Conservation (phyloP, 2,329 filamentous ascomycete species). For the Lachnellula arida region DNA sequence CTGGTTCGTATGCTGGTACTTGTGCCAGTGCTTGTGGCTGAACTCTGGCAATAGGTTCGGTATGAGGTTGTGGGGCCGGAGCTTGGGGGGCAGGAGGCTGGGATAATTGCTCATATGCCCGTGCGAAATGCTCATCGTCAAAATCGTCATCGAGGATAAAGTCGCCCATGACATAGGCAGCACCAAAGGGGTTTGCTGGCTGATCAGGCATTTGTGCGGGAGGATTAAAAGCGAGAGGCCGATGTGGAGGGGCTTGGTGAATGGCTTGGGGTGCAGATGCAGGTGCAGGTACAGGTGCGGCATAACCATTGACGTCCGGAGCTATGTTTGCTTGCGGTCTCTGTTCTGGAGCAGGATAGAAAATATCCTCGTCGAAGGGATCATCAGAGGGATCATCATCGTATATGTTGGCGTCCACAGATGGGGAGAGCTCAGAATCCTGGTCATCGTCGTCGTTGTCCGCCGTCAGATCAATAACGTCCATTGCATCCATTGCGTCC, state of each 20-base stretch:
- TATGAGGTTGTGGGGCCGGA: background rate
- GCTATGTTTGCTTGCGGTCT: background rate
- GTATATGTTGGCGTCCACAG: background rate
- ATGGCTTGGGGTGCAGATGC: background rate
- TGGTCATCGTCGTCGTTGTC: conserved; percentile 5
- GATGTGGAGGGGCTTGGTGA: background rate
- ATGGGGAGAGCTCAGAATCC: background rate
- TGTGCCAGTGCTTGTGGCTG: background rate
- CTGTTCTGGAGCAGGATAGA: background rate
- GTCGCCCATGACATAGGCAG: conserved; percentile 1
- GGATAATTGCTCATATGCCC: background rate
- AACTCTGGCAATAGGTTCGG: background rate
- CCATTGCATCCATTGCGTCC: background rate
- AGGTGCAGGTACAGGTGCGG: background rate
- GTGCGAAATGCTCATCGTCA: conserved; percentile 8
- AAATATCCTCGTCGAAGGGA: background rate
- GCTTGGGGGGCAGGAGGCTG: background rate
- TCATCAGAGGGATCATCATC: background rate
- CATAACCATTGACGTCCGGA: background rate
- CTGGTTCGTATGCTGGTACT: background rate
- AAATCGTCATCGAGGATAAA: conserved; percentile 7
- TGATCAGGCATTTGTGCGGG: background rate
- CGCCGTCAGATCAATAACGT: conserved; percentile 7
- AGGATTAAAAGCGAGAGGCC: background rate
- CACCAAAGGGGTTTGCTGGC: background rate